Evolutionary conservation across 129 eudicot genomes (phyloP), one percentile per base, ranked within the genome.

Genomic region (Dittrichia graveolens): DNA sequence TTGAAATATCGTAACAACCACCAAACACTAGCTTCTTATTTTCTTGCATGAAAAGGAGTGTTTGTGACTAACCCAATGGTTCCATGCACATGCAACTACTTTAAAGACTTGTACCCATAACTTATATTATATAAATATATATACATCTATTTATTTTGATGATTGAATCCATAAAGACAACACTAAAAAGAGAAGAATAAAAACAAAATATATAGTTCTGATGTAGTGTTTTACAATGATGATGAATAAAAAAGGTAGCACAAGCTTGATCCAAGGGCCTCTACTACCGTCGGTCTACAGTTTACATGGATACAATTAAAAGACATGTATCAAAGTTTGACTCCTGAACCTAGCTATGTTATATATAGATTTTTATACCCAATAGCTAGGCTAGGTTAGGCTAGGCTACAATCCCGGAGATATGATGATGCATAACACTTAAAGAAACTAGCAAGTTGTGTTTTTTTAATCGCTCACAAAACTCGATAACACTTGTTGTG

Each of bases 1-100:
- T 50, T 65, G 56, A 68, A 78, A 52, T 78, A 50, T 70, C 50
- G 67, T 50, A 78, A 63, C 65, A 70, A 31, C 77, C 50, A 70
- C 82, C 77, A 78, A 78, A 70, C 82, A 78, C 82, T 78, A 70
- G 60, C 77, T 70, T 78, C 77, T 78, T 66, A 43, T 61, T 43
- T 69, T 78, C 43, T 77, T 70, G 82, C 77, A 78, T 78, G 82
- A 78, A 78, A 78, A 78, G 82, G 45, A 78, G 82, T 15, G 82
- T 70, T 77, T 42, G 82, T 78, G 77, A 70, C 82, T 70, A 78
- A 50, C 41, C 72, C 65, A 50, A 49, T 61, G 64, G 57, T 78
- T 73, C 76, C 71, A 52, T 71, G 82, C 82, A 78, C 82, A 78
- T 78, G 77, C 70, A 61, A 62, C 82, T 43, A 65, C 80, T 75